phyloP scores from a whole-genome alignment of 176 grass and related monocot species.

The Carex myosuroides region DNA sequence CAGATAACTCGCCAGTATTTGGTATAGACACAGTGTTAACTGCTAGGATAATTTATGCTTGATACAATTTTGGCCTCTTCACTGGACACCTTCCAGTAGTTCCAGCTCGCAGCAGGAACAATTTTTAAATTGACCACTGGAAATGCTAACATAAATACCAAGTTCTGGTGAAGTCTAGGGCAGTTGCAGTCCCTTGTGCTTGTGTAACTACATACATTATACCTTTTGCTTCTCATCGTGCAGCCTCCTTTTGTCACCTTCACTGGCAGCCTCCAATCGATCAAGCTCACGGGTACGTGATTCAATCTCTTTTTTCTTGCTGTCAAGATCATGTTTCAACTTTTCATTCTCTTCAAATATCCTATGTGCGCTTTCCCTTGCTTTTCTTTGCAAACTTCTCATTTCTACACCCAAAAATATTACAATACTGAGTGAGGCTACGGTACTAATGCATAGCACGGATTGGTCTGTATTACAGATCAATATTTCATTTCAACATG shows the following conservation, averaged over 20 bases:
- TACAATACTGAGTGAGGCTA: background rate
- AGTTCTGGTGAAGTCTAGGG: background rate
- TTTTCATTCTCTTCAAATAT: slow-evolving; percentile 24
- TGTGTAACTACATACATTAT: background rate
- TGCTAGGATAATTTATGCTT: background rate
- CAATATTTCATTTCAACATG: no score
- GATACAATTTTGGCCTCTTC: background rate
- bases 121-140: background rate
- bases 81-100: background rate
- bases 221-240: slow-evolving; percentile 21
- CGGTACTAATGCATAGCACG: no score
- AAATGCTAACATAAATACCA: background rate
- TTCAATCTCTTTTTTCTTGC: slow-evolving; percentile 16
- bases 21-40: background rate
- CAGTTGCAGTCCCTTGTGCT: background rate
- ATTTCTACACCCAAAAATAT: slow-evolving; percentile 7
- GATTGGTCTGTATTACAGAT: no score
- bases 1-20: background rate
- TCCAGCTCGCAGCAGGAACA: background rate
- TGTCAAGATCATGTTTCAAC: slow-evolving; percentile 15
- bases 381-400: slow-evolving; percentile 22
- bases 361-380: slow-evolving; percentile 19
- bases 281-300: slow-evolving; percentile 4
- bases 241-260: slow-evolving; percentile 13
- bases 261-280: slow-evolving; percentile 19